These are phyloP conservation scores for Aspergillus unguis DNA, from an alignment of 2,329 filamentous ascomycete genomes.

Conservation along the genomic window DNA sequence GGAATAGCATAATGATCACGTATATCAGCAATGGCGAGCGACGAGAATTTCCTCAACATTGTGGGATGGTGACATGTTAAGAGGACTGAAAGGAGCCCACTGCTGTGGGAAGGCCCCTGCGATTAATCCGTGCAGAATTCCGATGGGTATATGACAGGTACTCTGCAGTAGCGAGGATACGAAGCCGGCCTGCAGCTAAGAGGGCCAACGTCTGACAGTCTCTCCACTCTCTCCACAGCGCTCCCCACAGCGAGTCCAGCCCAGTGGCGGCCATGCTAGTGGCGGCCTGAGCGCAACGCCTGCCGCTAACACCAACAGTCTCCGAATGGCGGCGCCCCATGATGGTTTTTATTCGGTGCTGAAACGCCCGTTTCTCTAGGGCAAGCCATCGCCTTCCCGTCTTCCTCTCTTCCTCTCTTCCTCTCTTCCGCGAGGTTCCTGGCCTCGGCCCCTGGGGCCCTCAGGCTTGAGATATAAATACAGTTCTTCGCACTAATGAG, in stretches of 20 bases:
- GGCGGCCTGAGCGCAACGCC: background rate
- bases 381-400: background rate
- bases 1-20: background rate
- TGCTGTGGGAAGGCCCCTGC: background rate
- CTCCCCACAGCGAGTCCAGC: background rate
- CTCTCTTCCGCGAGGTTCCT: background rate
- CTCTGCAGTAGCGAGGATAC: background rate
- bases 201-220: background rate
- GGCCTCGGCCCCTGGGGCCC: background rate
- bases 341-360: background rate
- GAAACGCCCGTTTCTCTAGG: background rate
- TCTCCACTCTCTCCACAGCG: background rate
- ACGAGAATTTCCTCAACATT: background rate
- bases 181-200: background rate
- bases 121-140: background rate
- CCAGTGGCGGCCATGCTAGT: background rate
- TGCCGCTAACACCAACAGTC: background rate
- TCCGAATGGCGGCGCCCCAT: background rate
- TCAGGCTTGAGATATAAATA: background rate
- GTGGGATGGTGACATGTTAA: background rate
- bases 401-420: background rate
- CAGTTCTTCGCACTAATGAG: background rate
- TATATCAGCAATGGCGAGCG: background rate
- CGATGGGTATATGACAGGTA: background rate
- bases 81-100: background rate